Conservation (phyloP, 441 rosid genomes). For the Gossypium davidsonii region DNA sequence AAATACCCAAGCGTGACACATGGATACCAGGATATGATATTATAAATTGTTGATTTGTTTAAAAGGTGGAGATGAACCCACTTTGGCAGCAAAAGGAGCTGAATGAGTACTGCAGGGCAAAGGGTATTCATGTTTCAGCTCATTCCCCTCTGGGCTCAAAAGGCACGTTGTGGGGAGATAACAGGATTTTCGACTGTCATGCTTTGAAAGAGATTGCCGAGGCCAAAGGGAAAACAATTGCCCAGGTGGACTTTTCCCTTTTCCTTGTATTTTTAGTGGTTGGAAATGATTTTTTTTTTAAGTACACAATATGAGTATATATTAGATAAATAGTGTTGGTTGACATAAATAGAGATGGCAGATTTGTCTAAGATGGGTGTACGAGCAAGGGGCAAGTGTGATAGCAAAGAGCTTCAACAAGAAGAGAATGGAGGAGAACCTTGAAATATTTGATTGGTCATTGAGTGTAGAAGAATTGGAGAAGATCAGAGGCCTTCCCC, state of each 20-base stretch:
- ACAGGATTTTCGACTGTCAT: slow-evolving; percentile 15
- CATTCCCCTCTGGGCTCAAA: slow-evolving; percentile 24
- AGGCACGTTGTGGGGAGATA: slow-evolving; percentile 22
- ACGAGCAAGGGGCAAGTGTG: slow-evolving; percentile 23
- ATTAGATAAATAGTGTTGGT: background rate
- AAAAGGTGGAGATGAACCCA: slow-evolving; percentile 30
- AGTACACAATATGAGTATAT: background rate
- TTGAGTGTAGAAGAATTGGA: slow-evolving; percentile 14
- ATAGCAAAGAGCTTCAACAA: slow-evolving; percentile 30
- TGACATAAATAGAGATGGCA: background rate
- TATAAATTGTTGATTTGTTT: background rate
- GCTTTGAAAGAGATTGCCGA: slow-evolving; percentile 16
- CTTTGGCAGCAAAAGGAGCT: slow-evolving; percentile 23
- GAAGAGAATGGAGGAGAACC: slow-evolving; percentile 28
- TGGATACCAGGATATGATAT: too few relatives aligned
- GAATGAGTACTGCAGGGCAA: slow-evolving; percentile 18
- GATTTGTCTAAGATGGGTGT: slow-evolving; percentile 22
- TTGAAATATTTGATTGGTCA: slow-evolving; percentile 27
- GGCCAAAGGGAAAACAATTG: slow-evolving; percentile 20
- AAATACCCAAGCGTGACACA: background rate
- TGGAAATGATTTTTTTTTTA: background rate
- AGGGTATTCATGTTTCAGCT: slow-evolving; percentile 19
- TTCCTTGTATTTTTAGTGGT: background rate
- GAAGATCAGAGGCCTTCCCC: slow-evolving; percentile 20
- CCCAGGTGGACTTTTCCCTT: slow-evolving; percentile 18